Evolutionary conservation across 805 yeast genomes (phyloP), one percentile per base, ranked within the genome.

Genomic region (Teunomyces funiuensis): DNA sequence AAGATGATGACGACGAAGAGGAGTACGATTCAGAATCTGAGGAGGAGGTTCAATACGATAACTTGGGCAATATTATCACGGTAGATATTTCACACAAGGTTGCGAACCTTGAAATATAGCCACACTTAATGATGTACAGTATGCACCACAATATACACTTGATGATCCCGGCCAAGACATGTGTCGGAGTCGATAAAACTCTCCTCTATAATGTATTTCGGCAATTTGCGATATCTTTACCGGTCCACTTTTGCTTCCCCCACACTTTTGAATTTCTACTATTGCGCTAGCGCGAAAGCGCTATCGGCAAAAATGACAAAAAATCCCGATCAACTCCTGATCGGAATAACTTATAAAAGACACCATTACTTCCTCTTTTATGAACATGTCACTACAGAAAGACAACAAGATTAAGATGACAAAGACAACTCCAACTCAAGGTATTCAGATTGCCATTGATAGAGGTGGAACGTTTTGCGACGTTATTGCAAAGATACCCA

Each of bases 401-500:
- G 8, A 31, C 15, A 4, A 31, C 25, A 18, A 19, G 16, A 8
- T 9, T 17, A 31, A 17, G 6, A 31, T 31, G 33, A 40, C 29
- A 19, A 28, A 41, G 19, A 11, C 11, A 20, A 31, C 34, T 17
- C 23, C 25, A 10, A 5, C 15, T 22, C 27, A 31, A 14, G 61
- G 59, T 25, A 58, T 62, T 16, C 56, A 57, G 39, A 61, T 64
- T 23, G 69, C 69, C 31, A 59, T 65, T 19, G 72, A 66, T 40
- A 53, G 72, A 51, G 97, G 97, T 48, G 97, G 97, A 43, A 90
- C 97, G 0, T 89, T 89, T 68, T 88, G 96, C 0, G 97, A 88
- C 54, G 71, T 73, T 57, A 73, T 49, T 66, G 88, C 69, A 36
- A 63, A 50, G 68, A 71, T 49, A 66, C 79, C 56, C 54, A 73